A percentile compares a stretch with the other conserved stretches of the same genome.
Conservation (phyloP, 305 asterid genomes). For the Nicotiana rustica region DNA sequence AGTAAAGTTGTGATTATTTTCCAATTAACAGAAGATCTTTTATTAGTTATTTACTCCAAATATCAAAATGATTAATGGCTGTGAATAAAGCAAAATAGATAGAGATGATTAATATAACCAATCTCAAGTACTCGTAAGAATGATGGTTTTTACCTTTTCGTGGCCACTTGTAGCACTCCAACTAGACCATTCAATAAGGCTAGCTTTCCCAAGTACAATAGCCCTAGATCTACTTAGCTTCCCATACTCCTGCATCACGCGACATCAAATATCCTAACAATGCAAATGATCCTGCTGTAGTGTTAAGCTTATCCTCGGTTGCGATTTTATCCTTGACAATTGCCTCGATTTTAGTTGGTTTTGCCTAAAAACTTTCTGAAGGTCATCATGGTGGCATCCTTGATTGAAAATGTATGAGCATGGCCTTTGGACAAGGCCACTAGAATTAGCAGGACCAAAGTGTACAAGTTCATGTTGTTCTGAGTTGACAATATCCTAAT, state of each 20-base stretch:
- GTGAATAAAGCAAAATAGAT: too few species aligned
- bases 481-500: too few species aligned
- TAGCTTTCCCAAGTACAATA: conserved; percentile 54
- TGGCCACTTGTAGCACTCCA: conserved; percentile 56
- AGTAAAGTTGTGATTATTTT: too few species aligned
- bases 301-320: conserved; percentile 57
- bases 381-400: conserved; percentile 47
- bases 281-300: conserved; percentile 55
- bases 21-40: too few species aligned
- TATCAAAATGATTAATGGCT: too few species aligned
- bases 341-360: conserved; percentile 47
- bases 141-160: conserved; percentile 42
- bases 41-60: too few species aligned
- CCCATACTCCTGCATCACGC: conserved; percentile 54
- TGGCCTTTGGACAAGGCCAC: not conserved
- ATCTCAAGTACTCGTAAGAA: not conserved
- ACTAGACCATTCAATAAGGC: conserved; percentile 54
- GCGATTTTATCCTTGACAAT: conserved; percentile 53
- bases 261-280: conserved; percentile 47
- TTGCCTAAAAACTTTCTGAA: conserved; percentile 44
- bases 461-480: too few species aligned
- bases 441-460: too few species aligned
- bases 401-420: conserved; percentile 35
- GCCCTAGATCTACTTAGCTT: conserved; percentile 52
- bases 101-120: too few species aligned